These are phyloP conservation scores for Eucalyptus melliodora DNA, from an alignment of 345 rosid species.

Conservation along the genomic window DNA sequence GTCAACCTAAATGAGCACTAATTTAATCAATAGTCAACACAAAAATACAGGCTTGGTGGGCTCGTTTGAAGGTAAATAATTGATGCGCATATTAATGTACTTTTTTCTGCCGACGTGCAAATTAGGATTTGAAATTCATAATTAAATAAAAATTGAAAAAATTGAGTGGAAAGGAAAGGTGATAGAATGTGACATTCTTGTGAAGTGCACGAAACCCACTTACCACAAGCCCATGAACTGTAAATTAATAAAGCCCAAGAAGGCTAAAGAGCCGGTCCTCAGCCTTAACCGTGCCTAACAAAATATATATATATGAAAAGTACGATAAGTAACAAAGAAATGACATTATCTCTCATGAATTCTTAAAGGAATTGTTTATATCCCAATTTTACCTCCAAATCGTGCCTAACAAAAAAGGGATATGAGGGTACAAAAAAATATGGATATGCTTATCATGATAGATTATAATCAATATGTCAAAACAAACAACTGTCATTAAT, in stretches of 20 bases:
- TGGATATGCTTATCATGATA: neutral
- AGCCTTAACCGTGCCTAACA: neutral
- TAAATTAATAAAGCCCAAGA: neutral
- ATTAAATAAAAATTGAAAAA: neutral
- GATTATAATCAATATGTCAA: neutral
- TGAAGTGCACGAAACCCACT: neutral
- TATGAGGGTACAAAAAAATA: neutral
- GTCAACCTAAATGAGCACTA: neutral
- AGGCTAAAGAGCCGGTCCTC: neutral
- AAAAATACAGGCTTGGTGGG: neutral
- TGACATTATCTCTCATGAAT: neutral
- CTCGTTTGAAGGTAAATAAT: neutral
- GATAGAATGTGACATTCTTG: neutral
- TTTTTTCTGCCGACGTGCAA: neutral
- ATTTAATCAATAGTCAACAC: neutral
- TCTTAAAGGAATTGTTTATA: neutral
- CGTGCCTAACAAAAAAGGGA: neutral
- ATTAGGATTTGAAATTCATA: neutral
- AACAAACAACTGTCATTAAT: neutral
- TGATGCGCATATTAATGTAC: neutral
- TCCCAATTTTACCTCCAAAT: neutral
- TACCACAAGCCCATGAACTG: neutral
- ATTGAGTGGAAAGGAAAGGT: neutral
- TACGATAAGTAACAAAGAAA: neutral
- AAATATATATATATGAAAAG: neutral